Base-by-base conservation (phyloP, 495 filamentous ascomycete species). In the Penicillium atrosanguineum region DNA sequence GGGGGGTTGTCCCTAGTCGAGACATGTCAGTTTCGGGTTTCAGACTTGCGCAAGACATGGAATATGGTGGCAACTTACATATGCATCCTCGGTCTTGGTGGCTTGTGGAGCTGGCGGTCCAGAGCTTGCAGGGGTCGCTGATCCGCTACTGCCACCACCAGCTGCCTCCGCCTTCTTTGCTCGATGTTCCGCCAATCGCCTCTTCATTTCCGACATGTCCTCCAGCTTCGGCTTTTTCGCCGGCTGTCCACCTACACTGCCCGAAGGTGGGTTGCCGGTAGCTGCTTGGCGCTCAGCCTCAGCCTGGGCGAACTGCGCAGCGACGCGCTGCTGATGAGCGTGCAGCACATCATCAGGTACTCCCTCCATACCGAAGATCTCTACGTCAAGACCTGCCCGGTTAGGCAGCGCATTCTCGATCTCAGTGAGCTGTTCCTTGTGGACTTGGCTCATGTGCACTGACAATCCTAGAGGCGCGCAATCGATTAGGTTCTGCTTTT, bases 281-380 rank as follows among this genome's bases (percentile, higher is more conserved):
- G 81, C 80, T 34, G 84, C 85, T 45, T 88, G 84, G 39, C 90
- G 83, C 66, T 96, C 89, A 19, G 86, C 85, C 70, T 96, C 90
- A 9, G 86, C 87, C 56, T 88, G 84, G 67, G 92, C 90, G 70
- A 86, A 95, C 67, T 89, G 87, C 34, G 83, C 78, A 47, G 88
- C 81, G 57, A 97, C 89, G 50, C 87, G 85, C 73, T 94, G 87
- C 53, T 89, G 86, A 71, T 97, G 95, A 48, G 85, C 79, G 53
- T 86, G 77, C 20, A 88, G 74, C 52, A 95, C 80, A 37, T 96
- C 90, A 34, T 90, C 89, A 9, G 94, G 94, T 18, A 98, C 88
- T 59, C 94, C 94, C 62, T 97, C 92, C 88, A 96, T 96, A 61
- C 93, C 94, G 65, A 97, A 98, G 60, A 98, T 97, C 70, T 98